Evolutionary conservation across 139 green algal genomes (phyloP), one percentile per base, ranked within the genome.

Genomic region (Chlorella sp.): DNA sequence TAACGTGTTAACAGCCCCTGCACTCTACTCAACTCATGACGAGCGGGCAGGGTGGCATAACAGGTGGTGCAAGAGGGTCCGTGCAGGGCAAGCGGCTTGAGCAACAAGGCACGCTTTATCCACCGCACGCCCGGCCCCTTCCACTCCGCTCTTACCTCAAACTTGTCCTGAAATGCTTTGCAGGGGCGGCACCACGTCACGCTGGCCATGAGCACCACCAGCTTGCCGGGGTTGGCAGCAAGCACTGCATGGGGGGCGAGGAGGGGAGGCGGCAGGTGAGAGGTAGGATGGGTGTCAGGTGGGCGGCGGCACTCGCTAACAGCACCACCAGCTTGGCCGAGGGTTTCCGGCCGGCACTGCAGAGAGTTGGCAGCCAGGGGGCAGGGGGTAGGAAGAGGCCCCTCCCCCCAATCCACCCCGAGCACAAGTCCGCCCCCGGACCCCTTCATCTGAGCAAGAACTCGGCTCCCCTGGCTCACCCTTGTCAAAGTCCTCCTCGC

Each of bases 111-210:
- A 9, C 48, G 48, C 26, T 37, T 3, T 28, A 19, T 15, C 26
- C 28, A 78, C 28, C 12, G 11, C 28, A 2, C 5, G 26, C 71
- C 28, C 34, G 30, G 21, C 39, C 22, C 9, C 39, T 1, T 60
- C 39, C 22, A 22, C 9, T 12, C 9, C 21, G 3, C 36, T 21
- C 86, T 15, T 76, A 89, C 92, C 88, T 93, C 75, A 61, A 84
- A 94, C 0, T 69, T 82, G 14, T 69, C 61, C 84, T 92, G 86
- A 68, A 95, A 95, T 28, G 64, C 68, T 57, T 93, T 93, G 89
- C 93, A 95, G n/a, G 93, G 93, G 32, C 86, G 87, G 85, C 93
- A 95, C 91, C 93, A 95, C 28, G 91, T 92, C 53, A 95, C 66
- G 28, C 87, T 91, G 24, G 90, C 92, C 81, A 92, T 89, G 64